Base-by-base conservation (phyloP, 768 basidiomycete genomes). In the Coprinopsis sp. region DNA sequence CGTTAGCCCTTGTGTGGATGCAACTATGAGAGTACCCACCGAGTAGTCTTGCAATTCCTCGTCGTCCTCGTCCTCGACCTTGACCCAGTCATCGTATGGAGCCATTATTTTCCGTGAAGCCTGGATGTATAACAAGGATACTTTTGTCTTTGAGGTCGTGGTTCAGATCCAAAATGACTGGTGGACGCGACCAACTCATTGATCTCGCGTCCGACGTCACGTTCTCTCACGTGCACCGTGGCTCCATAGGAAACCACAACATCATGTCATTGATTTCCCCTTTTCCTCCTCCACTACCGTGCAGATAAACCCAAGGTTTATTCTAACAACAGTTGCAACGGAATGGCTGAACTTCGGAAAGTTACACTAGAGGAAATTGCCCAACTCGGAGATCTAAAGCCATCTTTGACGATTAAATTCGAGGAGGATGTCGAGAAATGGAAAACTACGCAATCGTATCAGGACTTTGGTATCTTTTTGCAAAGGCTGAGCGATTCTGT, bases 31-130 rank as follows among this genome's bases (percentile, higher is more conserved):
- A 22, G 42, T 30, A 63, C 67, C 47, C 54, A 86, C 85, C 33
- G 83, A 81, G 8, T 60, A 42, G 55, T 88, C 87, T 57, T 88
- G 85, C 14, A 91, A 58, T 52, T 91, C 90, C 18, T 87, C 84
- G 0, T 92, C 88, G 4, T 91, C 89, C 6, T 90, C 87, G 1
- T 89, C 84, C 14, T 85, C 86, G 22, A 87, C 58, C 44, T 70
- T 76, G 59, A 86, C 88, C 89, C 88, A 91, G 47, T 88, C 84
- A 28, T 89, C 85, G 51, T 82, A 91, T 0, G 79, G 72, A 0
- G 83, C 64, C 85, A 89, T 87, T 2, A 41, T 49, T 18, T 30
- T 2, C 2, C 11, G n/a, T 14, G 2, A 10, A 22, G 19, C 12
- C 30, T 13, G 13, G 34, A 37, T 30, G 31, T 48, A 36, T 21